Evolutionary conservation across 768 basidiomycete genomes (phyloP), one percentile per base, ranked within the genome.

Genomic region (Polyporus arcularius): DNA sequence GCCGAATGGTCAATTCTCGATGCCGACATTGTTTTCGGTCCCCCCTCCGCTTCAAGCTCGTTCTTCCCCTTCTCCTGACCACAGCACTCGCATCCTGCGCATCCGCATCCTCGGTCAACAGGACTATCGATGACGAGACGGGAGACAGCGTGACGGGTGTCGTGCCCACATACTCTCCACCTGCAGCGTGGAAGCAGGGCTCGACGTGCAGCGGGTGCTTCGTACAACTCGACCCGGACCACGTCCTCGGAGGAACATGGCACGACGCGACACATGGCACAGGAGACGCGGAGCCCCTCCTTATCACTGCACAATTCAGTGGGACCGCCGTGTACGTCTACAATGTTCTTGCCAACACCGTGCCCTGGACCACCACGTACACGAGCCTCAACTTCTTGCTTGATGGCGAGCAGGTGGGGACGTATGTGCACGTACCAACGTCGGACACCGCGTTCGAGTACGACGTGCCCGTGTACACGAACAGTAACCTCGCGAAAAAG

Each of bases 271-370:
- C 65, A 14, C 32, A 50, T 16, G 18, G 38, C 11, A 39, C 52
- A 4, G 40, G 21, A 11, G 21, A 40, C 3, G 3, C 49, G 7
- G n/a, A 40, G 26, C 21, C n/a, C 8, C 31, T 15, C 26, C 51
- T 47, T 2, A 52, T 61, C 31, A 56, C 49, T 0, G 50, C 41
- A 1, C 14, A 12, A 4, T 61, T 61, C 49, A 47, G 3, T 4
- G 64, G 64, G 8, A 51, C 54, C 10, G 64, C 60, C n/a, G 57
- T 65, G 46, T 61, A 58, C 42, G 64, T 65, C 15, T 61, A 31
- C 45, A 48, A 55, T 26, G n/a, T 62, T 15, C 18, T 64, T n/a
- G 57, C 53, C 8, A 58, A 65, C 40, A 16, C 16, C 18, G 15
- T 60, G 1, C 35, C 39, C 28, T 43, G 31, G 16, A 38, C 50